Percentiles rank a stretch among this genome's conserved stretches.
Evolutionary conservation across 1,284 basidiomycete genomes (phyloP).

Genomic region (Trichosporon faecale): DNA sequence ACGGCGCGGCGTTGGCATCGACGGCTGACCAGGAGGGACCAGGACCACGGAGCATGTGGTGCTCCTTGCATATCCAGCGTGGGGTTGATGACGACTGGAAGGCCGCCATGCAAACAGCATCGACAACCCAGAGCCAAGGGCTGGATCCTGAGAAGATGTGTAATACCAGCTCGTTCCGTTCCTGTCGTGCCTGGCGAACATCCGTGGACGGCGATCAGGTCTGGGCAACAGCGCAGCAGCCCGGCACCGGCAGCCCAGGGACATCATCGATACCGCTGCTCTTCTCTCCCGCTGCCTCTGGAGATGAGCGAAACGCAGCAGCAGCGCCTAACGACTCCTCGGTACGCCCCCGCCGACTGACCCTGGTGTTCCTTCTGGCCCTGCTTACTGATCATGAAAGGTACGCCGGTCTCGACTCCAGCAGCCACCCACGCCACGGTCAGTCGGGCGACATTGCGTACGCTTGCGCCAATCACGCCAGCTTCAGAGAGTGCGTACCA

Average conservation of each 20-base stretch:
- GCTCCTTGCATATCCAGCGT: background rate
- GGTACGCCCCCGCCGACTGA: no score
- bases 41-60: background rate
- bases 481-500: no score
- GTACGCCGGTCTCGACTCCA: no score
- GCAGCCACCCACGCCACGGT: no score
- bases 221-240: background rate
- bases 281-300: background rate
- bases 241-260: background rate
- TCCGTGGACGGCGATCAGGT: conserved; percentile 5
- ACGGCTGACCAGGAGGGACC: background rate
- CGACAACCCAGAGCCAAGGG: no score
- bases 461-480: no score
- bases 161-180: background rate
- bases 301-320: background rate
- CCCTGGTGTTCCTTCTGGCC: background rate
- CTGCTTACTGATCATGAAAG: background rate
- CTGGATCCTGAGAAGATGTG: background rate
- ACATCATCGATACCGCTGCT: background rate
- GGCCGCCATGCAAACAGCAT: no score
- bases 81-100: background rate
- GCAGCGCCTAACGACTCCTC: background rate
- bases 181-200: background rate
- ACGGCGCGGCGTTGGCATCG: background rate
- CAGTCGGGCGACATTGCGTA: no score